A percentile compares a stretch with the other conserved stretches of the same genome.
These are phyloP conservation scores for Amoebophrya sp. DNA, from an alignment of 169 alveolate species.

Conservation along the genomic window DNA sequence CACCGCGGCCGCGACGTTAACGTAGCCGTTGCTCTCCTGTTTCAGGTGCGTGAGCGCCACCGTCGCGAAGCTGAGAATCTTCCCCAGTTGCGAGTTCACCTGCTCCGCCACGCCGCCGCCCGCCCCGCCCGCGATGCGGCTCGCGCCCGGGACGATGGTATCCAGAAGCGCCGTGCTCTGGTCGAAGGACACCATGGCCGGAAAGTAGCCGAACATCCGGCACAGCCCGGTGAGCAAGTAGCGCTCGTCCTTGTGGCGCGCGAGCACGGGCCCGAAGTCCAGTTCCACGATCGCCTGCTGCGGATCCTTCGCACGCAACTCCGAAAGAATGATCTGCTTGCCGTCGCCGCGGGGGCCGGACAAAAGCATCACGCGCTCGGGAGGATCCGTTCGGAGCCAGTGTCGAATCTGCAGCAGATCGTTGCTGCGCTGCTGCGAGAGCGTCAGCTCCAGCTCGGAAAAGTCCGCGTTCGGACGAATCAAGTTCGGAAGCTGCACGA, in stretches of 20 bases:
- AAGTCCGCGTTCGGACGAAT: neutral
- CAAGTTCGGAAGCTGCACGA: too few relatives aligned
- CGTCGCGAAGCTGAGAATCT: neutral
- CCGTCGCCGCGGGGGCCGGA: neutral
- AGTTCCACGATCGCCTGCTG: neutral
- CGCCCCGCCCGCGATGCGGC: neutral
- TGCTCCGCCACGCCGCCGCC: neutral
- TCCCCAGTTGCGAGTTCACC: neutral
- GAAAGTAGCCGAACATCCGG: neutral
- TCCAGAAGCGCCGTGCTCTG: neutral
- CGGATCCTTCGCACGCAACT: neutral
- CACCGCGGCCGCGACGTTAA: too few relatives aligned
- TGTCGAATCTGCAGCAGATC: neutral
- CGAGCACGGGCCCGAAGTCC: neutral
- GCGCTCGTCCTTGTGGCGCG: neutral
- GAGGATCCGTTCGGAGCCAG: neutral
- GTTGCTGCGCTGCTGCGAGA: neutral
- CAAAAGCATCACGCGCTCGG: neutral
- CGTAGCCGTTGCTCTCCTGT: neutral
- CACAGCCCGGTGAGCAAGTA: neutral
- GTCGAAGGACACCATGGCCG: neutral
- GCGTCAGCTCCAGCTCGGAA: neutral
- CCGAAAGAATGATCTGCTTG: neutral
- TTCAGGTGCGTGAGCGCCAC: neutral
- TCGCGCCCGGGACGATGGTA: neutral